Percentiles rank a stretch among this genome's conserved stretches.
These are phyloP conservation scores for Pythium aquatile DNA, from an alignment of 352 stramenopile genomes.

Conservation along the genomic window DNA sequence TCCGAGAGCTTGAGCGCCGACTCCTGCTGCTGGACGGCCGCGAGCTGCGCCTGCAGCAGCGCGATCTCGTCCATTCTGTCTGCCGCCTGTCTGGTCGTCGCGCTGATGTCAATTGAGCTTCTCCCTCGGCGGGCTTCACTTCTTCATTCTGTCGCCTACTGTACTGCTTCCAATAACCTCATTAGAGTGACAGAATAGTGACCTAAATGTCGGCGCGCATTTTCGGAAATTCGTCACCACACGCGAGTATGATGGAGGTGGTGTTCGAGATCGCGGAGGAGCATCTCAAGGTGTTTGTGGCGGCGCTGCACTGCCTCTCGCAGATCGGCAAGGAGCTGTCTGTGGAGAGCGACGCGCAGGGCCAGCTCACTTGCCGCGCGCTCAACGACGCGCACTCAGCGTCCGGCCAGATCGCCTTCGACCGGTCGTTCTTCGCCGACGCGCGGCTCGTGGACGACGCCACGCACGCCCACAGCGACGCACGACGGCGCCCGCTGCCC, in stretches of 20 bases:
- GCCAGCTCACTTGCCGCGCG: conserved; percentile 57
- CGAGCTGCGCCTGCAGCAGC: conserved; percentile 75
- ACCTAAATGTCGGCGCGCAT: conserved; percentile 7
- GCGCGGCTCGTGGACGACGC: conserved; percentile 18
- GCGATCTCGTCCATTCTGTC: conserved; percentile 79
- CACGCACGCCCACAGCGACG: neutral
- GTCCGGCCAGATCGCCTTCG: conserved; percentile 60
- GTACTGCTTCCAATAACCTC: conserved; percentile 6
- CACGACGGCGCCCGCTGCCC: conserved; percentile 16
- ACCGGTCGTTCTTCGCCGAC: conserved; percentile 63
- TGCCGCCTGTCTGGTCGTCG: neutral
- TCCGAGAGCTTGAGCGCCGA: conserved; percentile 77
- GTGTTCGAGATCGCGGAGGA: conserved; percentile 73
- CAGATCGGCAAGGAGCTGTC: conserved; percentile 81
- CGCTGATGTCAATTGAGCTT: neutral
- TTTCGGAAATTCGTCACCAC: conserved; percentile 17
- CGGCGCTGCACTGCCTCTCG: conserved; percentile 71
- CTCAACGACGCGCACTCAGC: conserved; percentile 86
- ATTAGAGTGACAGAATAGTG: conserved; percentile 18
- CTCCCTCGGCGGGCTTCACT: neutral
- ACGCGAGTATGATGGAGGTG: conserved; percentile 41
- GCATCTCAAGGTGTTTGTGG: conserved; percentile 74
- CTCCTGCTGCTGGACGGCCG: conserved; percentile 77
- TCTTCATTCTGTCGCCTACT: conserved; percentile 1
- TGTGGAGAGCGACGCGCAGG: conserved; percentile 57